Percentiles rank a stretch among this genome's conserved stretches.
These are phyloP conservation scores for Piloderma croceum DNA, from an alignment of 768 basidiomycete genomes.

Conservation along the genomic window DNA sequence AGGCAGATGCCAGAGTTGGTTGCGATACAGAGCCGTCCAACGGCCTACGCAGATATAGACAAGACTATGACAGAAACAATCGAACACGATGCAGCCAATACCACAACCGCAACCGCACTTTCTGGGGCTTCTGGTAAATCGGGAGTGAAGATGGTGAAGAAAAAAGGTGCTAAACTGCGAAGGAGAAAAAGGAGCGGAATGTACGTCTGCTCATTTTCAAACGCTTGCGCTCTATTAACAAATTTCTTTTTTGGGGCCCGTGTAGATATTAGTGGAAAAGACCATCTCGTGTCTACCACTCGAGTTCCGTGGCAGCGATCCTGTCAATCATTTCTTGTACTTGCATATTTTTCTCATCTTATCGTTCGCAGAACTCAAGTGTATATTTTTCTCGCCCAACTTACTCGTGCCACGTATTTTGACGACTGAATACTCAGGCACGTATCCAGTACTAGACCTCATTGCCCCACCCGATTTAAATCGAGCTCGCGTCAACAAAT, in stretches of 20 bases:
- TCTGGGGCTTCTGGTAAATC: constrained; percentile 32
- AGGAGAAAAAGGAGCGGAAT: constrained; percentile 79
- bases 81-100: constrained; percentile 33
- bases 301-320: constrained; percentile 86
- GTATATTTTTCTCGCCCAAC: constrained; percentile 30
- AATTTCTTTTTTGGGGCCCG: too few species aligned
- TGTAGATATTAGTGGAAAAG: constrained; percentile 58
- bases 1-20: constrained; percentile 53
- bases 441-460: constrained; percentile 77
- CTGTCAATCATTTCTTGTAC: constrained; percentile 43
- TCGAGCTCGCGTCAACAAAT: constrained; percentile 90
- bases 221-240: too few species aligned
- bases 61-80: constrained; percentile 25
- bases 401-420: neutral
- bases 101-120: constrained; percentile 35
- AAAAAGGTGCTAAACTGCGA: constrained; percentile 58
- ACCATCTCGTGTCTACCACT: constrained; percentile 74
- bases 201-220: too few species aligned
- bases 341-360: neutral
- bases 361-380: constrained; percentile 50
- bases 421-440: neutral
- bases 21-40: constrained; percentile 44
- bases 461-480: constrained; percentile 77
- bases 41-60: constrained; percentile 21
- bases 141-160: constrained; percentile 38